Percentiles rank a stretch among this genome's conserved stretches.
These are phyloP conservation scores for Alternaria alternata DNA, from an alignment of 2,329 filamentous ascomycete species.

Conservation along the genomic window DNA sequence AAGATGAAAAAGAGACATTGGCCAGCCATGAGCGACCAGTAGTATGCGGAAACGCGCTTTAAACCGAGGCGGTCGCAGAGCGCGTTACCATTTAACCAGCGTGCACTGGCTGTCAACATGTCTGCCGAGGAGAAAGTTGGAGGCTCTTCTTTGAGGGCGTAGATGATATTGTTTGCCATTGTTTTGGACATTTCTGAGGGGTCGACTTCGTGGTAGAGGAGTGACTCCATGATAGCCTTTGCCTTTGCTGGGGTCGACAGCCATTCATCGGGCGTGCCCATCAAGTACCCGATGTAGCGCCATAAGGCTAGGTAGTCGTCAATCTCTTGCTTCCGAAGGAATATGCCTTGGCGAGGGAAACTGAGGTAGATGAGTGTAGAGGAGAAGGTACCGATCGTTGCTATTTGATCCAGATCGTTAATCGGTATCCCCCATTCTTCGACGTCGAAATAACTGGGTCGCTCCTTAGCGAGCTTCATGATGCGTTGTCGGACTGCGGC, in stretches of 20 bases:
- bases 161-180: constrained; percentile 79
- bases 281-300: constrained; percentile 75
- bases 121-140: constrained; percentile 71
- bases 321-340: constrained; percentile 67
- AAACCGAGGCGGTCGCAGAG: constrained; percentile 69
- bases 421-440: constrained; percentile 70
- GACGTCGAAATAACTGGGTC: constrained; percentile 69
- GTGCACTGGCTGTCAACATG: constrained; percentile 72
- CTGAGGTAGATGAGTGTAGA: constrained; percentile 72
- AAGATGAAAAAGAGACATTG: constrained; percentile 73
- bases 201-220: constrained; percentile 71
- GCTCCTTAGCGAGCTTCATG: constrained; percentile 63
- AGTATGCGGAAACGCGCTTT: constrained; percentile 64
- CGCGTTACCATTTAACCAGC: constrained; percentile 74
- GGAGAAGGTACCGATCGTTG: constrained; percentile 75
- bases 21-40: constrained; percentile 67
- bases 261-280: constrained; percentile 71
- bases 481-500: constrained; percentile 72
- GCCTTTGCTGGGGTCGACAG: constrained; percentile 66
- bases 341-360: constrained; percentile 77
- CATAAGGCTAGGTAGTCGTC: constrained; percentile 77
- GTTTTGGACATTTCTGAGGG: constrained; percentile 69
- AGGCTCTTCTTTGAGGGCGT: constrained; percentile 69
- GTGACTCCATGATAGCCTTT: constrained; percentile 71
- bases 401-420: constrained; percentile 78